phyloP scores from a whole-genome alignment of 257 asterid species.

The Jacaranda copaia region DNA sequence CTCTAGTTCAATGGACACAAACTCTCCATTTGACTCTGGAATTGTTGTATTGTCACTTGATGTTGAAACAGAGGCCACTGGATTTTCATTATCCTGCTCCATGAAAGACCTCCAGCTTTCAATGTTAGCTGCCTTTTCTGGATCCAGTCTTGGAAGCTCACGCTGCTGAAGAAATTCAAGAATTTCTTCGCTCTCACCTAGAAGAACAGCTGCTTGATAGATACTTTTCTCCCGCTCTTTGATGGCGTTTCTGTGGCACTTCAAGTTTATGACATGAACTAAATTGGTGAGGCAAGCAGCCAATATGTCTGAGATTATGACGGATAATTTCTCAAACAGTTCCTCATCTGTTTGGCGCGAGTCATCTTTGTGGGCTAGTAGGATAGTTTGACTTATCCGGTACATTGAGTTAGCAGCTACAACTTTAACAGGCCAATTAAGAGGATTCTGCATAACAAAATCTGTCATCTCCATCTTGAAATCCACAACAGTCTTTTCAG shows the following conservation, averaged over 20 bases:
- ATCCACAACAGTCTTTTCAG: neutral
- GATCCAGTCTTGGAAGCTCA: conserved; percentile 32
- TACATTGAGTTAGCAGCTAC: conserved; percentile 32
- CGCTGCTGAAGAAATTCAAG: conserved; percentile 38
- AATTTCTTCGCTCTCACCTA: conserved; percentile 44
- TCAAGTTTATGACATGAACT: conserved; percentile 32
- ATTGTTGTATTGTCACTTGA: neutral
- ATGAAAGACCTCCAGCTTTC: conserved; percentile 44
- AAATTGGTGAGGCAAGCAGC: conserved; percentile 25
- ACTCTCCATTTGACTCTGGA: neutral
- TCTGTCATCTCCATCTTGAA: too few relatives aligned
- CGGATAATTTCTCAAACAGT: conserved; percentile 35
- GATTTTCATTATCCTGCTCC: conserved; percentile 1
- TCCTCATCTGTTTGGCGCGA: neutral
- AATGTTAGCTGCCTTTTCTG: conserved; percentile 32
- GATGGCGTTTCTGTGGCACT: conserved; percentile 37
- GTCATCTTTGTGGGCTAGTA: neutral
- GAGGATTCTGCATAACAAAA: conserved; percentile 10
- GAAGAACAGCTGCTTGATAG: conserved; percentile 41
- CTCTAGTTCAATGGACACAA: neutral
- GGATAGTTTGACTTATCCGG: conserved; percentile 16
- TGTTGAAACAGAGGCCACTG: neutral
- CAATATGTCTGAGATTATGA: conserved; percentile 39
- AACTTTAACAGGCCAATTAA: conserved; percentile 28
- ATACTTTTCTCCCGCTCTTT: conserved; percentile 46